Base-by-base conservation (phyloP, 495 filamentous ascomycete genomes). In the Daldinia decipiens region DNA sequence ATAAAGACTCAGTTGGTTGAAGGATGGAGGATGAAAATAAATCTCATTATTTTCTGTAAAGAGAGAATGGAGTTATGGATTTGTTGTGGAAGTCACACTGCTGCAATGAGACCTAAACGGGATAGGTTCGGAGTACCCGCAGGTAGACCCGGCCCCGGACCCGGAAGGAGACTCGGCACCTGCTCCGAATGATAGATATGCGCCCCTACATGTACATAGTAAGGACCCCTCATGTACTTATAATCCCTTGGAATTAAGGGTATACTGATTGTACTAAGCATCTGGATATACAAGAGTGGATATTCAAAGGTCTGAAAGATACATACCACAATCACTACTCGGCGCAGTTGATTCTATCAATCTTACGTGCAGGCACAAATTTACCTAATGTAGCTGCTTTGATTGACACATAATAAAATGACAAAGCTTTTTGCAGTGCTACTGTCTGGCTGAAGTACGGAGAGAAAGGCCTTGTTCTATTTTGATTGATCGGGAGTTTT, bases 101-200 rank as follows among this genome's bases (percentile, higher is more conserved):
- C 19, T 29, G 12, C n/a, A 5, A 13, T 38, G n/a, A n/a, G 43
- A 12, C 34, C 45, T 40, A n/a, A 54, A n/a, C 55, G 32, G 34
- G 45, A 40, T n/a, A 43, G 45, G 34, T 32, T 7, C 43, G 40
- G 62, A 9, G 19, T 3, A 34, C 21, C 40, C 24, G 62, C 52
- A 26, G 38, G 38, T 52, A 52, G 61, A 64, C 38, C 27, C 38
- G 61, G 27, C 26, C 26, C 11, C 50, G 24, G 50, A 9, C 13
- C 50, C 27, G 50, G 50, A 31, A 53, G 13, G 13, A n/a, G 11
- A 53, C 12, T 13, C 24, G 50, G 50, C 50, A 53, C 24, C 2
- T 57, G 54, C 21, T 19, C 54, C 19, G 32, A 57, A 26, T 38
- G 32, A 1, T 12, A 19, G 11, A n/a, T 19, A 15, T 34, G 17